Percentiles rank a stretch among this genome's conserved stretches.
Conservation (phyloP, 23 red algal genomes). For the Gracilaria vermiculophylla region DNA sequence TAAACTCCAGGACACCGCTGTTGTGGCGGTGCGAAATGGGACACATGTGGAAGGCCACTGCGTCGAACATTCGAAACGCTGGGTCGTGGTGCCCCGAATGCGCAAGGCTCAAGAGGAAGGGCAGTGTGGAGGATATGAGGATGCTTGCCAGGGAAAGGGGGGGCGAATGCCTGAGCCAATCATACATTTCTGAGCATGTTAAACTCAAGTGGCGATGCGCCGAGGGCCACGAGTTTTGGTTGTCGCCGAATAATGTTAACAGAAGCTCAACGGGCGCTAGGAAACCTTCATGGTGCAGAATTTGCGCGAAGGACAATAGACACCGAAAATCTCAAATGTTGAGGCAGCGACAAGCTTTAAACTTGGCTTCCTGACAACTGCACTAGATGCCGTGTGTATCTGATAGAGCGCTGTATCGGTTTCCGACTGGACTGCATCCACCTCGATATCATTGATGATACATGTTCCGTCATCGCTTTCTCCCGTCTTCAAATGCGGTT, state of each 20-base stretch:
- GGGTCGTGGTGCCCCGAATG: slow-evolving; percentile 83
- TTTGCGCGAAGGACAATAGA: slow-evolving; percentile 2
- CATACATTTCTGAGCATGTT: slow-evolving; percentile 58
- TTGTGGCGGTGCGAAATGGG: slow-evolving; percentile 72
- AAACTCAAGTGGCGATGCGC: slow-evolving; percentile 72
- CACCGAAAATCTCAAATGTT: not conserved
- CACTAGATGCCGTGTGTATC: not conserved
- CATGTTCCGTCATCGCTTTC: too few species aligned
- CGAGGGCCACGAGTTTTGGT: slow-evolving; percentile 69
- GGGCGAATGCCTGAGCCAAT: slow-evolving; percentile 70
- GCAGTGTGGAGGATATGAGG: slow-evolving; percentile 48
- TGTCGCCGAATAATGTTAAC: slow-evolving; percentile 68
- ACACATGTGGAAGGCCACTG: slow-evolving; percentile 72
- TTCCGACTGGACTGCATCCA: too few species aligned
- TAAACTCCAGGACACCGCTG: slow-evolving; percentile 59
- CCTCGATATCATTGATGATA: too few species aligned
- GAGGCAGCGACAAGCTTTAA: not conserved
- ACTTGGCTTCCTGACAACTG: not conserved
- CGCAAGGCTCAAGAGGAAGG: slow-evolving; percentile 35
- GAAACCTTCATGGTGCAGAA: slow-evolving; percentile 57
- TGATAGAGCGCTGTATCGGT: too few species aligned
- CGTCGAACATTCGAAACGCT: slow-evolving; percentile 53
- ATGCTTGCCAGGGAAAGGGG: slow-evolving; percentile 41
- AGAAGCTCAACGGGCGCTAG: slow-evolving; percentile 14
- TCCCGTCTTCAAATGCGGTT: too few species aligned